Evolutionary conservation across 2,329 filamentous ascomycete species (phyloP).

Genomic region (Colletotrichum nymphaeae): DNA sequence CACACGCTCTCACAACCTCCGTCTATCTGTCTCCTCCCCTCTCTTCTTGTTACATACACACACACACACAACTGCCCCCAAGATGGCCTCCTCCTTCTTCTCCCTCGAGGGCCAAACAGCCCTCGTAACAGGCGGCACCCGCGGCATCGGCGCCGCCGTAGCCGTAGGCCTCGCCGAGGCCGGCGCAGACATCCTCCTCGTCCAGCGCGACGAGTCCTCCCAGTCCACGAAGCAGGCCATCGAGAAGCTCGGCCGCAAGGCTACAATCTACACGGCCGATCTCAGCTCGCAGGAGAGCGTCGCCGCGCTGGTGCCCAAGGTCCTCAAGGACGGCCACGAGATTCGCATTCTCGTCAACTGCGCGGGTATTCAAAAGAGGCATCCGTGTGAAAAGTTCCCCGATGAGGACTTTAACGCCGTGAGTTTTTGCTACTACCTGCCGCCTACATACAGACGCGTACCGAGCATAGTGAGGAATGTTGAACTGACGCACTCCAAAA

Average conservation of each 20-base stretch:
- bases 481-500: background rate
- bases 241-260: constrained; percentile 73
- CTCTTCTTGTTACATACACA: too few relatives aligned
- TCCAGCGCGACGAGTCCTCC: constrained; percentile 59
- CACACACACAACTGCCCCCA: too few relatives aligned
- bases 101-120: constrained; percentile 68
- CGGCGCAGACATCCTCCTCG: constrained; percentile 66
- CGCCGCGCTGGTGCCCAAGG: constrained; percentile 66
- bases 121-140: constrained; percentile 67
- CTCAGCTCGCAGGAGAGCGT: constrained; percentile 72
- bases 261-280: constrained; percentile 76
- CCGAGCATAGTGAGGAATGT: too few relatives aligned
- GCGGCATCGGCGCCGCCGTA: constrained; percentile 68
- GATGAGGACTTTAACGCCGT: constrained; percentile 80
- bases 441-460: background rate
- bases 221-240: constrained; percentile 70
- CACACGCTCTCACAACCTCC: background rate
- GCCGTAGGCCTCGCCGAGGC: constrained; percentile 69
- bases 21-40: background rate
- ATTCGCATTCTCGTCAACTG: constrained; percentile 87
- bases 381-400: constrained; percentile 81
- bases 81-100: constrained; percentile 57
- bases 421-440: constrained; percentile 12
- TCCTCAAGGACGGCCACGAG: constrained; percentile 72
- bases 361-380: constrained; percentile 85